Evolutionary conservation across 768 basidiomycete genomes (phyloP).

Genomic region (Tubosaeta brunneosetosa): DNA sequence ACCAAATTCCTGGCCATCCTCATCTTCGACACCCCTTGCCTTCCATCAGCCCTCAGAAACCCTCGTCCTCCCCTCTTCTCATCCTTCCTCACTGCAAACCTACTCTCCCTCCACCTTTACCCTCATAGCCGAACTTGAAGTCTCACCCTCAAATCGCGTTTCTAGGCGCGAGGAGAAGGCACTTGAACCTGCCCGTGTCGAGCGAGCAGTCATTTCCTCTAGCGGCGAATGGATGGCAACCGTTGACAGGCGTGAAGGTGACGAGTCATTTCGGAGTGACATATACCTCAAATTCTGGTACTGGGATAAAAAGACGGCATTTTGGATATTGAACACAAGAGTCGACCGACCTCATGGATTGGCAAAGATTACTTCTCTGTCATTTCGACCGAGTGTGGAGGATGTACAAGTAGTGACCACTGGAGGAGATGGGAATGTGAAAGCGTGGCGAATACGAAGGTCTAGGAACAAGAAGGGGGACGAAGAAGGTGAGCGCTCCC

Average conservation of each 20-base stretch:
- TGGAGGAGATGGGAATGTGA: slow-evolving; percentile 70
- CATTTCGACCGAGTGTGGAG: slow-evolving; percentile 56
- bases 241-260: slow-evolving; percentile 67
- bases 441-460: slow-evolving; percentile 69
- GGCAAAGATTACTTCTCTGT: slow-evolving; percentile 53
- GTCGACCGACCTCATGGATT: slow-evolving; percentile 84
- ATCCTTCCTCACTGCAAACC: slow-evolving; percentile 91
- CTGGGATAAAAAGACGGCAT: slow-evolving; percentile 63
- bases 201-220: slow-evolving; percentile 59
- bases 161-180: slow-evolving; percentile 75
- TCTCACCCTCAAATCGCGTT: slow-evolving; percentile 89
- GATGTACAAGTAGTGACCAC: slow-evolving; percentile 60
- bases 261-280: slow-evolving; percentile 60
- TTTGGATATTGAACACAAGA: slow-evolving; percentile 80
- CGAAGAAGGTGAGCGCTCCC: slow-evolving; percentile 45
- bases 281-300: slow-evolving; percentile 88
- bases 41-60: slow-evolving; percentile 70
- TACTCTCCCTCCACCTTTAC: slow-evolving; percentile 71
- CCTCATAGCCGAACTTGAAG: slow-evolving; percentile 81
- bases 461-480: slow-evolving; percentile 42
- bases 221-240: slow-evolving; percentile 92
- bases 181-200: slow-evolving; percentile 72
- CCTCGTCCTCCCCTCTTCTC: slow-evolving; percentile 86
- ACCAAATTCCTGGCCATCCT: slow-evolving; percentile 33
- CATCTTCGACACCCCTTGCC: slow-evolving; percentile 59